Evolutionary conservation across 768 basidiomycete genomes (phyloP), one percentile per base, ranked within the genome.

Genomic region (Clavaria fumosa): DNA sequence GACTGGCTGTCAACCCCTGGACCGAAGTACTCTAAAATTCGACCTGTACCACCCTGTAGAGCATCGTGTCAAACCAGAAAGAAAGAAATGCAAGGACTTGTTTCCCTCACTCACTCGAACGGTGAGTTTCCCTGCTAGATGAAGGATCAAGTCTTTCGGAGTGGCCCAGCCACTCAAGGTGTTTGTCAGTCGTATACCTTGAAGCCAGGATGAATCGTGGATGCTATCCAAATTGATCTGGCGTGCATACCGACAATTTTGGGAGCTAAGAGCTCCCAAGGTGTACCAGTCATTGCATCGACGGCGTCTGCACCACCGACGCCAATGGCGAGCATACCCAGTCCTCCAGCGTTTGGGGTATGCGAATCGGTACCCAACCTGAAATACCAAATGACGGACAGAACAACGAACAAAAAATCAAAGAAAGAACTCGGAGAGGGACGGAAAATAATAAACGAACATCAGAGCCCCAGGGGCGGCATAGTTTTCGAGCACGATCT

Each of bases 221-320:
- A 35, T 24, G 23, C 38, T 17, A 27, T 21, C 14, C n/a, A 7
- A 7, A 5, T 23, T 15, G 26, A 28, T 31, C 23, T 38, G 18
- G 10, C 19, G 21, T 42, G 31, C 32, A 37, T n/a, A 47, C 72
- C 50, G 35, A 82, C 67, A 20, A 95, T 67, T 43, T 78, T 67
- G 7, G 89, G 89, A 14, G 86, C 86, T 57, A 93, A 95, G 36
- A 97, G 62, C 57, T 96, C 93, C 95, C 95, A 99, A 30, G 93
- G 90, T 7, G 90, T 96, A 35, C 83, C 88, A 2, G 91, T 96
- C 76, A 99, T 81, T 6, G 90, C 93, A 56, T 99, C 95, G 14
- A 97, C 91, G 17, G 89, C 89, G 52, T 99, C 95, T 23, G 93
- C 95, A 39, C 95, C 95, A 43, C 95, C 95, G n/a, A 99, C 93